Conservation (phyloP, 2,329 filamentous ascomycete genomes). For the Neonectria sp. region DNA sequence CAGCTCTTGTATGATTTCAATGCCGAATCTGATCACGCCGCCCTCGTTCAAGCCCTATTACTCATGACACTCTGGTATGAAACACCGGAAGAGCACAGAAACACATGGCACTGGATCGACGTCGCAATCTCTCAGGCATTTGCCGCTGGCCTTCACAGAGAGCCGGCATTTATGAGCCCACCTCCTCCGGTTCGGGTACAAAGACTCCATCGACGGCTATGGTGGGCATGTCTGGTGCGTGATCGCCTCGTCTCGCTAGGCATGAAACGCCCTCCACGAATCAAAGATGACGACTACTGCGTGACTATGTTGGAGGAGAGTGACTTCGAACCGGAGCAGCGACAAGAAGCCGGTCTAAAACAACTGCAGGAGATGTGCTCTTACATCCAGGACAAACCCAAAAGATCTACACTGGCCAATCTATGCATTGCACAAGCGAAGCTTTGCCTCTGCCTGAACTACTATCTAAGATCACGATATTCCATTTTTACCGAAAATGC, state of each 20-base stretch:
- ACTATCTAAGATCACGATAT: slow-evolving; percentile 90
- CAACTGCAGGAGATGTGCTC: slow-evolving; percentile 12
- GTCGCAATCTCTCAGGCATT: slow-evolving; percentile 92
- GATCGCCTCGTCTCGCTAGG: slow-evolving; percentile 91
- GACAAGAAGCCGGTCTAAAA: neutral
- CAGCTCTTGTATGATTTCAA: slow-evolving; percentile 93
- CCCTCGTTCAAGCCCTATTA: slow-evolving; percentile 87
- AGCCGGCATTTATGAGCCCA: slow-evolving; percentile 82
- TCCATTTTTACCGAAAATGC: slow-evolving; percentile 85
- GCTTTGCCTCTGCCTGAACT: slow-evolving; percentile 87
- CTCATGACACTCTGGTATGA: slow-evolving; percentile 98
- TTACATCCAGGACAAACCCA: neutral
- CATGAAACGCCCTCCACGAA: slow-evolving; percentile 91
- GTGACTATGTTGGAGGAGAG: slow-evolving; percentile 87
- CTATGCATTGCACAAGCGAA: slow-evolving; percentile 94
- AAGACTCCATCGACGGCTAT: slow-evolving; percentile 91
- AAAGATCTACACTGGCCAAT: slow-evolving; percentile 73
- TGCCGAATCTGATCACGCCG: slow-evolving; percentile 88
- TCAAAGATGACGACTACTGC: slow-evolving; percentile 92
- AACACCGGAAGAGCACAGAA: slow-evolving; percentile 94
- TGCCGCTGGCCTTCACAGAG: slow-evolving; percentile 90
- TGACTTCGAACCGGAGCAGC: slow-evolving; percentile 77
- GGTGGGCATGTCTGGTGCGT: slow-evolving; percentile 97
- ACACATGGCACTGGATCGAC: slow-evolving; percentile 99
- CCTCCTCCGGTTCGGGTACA: slow-evolving; percentile 71